Evolutionary conservation across 768 basidiomycete species (phyloP), one percentile per base, ranked within the genome.

Genomic region (Agaricus blazei): DNA sequence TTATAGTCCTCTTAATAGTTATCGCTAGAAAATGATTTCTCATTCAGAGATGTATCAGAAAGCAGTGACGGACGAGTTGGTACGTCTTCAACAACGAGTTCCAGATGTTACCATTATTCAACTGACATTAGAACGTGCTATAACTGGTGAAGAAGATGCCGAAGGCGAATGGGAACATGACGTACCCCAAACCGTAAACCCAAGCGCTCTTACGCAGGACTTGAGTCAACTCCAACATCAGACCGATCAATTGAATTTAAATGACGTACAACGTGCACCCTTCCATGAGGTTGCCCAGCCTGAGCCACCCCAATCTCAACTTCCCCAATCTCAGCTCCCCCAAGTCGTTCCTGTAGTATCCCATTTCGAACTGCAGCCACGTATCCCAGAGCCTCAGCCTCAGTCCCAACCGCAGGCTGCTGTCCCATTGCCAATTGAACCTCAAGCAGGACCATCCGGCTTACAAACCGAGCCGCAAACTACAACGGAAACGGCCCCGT

Each of bases 11-110:
- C 7, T 27, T 29, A 38, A 12, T 56, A 12, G 43, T 45, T 9
- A n/a, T 27, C 23, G 8, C 31, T 24, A 56, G 54, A 56, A 37
- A 56, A 56, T 14, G 54, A 56, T 27, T 56, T 56, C 37, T 56
- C 48, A 9, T 56, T 56, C 23, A 56, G 54, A 26, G 37, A 50
- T 11, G 48, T 49, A 19, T 56, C 54, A 9, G 48, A 49, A 31
- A 56, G 54, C 42, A 56, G 28, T 3, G 54, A 56, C 26, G 54
- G 41, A 1, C 31, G 23, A 11, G 48, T 34, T 9, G 48, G 54
- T 50, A 37, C 11, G 46, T 15, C 11, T 11, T 34, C 11, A 34
- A 48, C 3, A 8, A 5, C 11, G 27, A n/a, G 9, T 1, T 14
- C 46, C 15, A 12, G 27, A 31, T 14, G 19, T 8, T 45, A 8